Base-by-base conservation (phyloP, 2,329 filamentous ascomycete species). In the Penicillium sp. region DNA sequence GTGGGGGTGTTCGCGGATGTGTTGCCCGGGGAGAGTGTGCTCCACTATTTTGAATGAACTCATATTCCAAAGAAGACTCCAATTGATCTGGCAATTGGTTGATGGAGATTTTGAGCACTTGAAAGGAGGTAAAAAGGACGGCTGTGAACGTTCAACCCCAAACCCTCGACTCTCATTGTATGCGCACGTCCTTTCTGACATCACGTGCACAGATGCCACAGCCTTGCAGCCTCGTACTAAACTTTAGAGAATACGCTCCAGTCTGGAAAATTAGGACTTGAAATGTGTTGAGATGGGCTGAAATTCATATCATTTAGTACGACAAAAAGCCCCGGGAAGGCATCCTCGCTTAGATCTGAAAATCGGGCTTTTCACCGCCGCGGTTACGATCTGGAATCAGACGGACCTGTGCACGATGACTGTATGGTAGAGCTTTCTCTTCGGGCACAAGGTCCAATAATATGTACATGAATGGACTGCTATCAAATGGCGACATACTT, bases 1-100 rank as follows among this genome's bases (percentile, higher is more conserved):
- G 49, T 78, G 72, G n/a, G 81, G 77, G 60, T 83, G 84, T 60
- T 82, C 78, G 59, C 83, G 79, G 56, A 86, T 84, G 63, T 86
- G 81, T 56, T 79, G 76, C 49, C 78, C 78, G 57, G 73, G 78
- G 53, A 84, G 58, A 31, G 73, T 71, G 65, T 85, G 83, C 64
- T 84, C 79, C 20, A 79, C 70, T 50, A 84, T 69, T 6, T 69
- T 69, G 69, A 83, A 67, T n/a, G 59, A 41, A 20, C 25, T 34
- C 47, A 35, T 20, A 5, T 3, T 14, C 7, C 31, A 28, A 6
- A 45, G 20, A 3, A 45, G 7, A 45, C 5, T 1, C 25, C 12
- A 28, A 25, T 28, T 45, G 7, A 31, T 14, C 31, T n/a, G 4
- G 7, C 14, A 47, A 28, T 14, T 14, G n/a, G 25, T 17, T n/a